Conservation (phyloP, 352 stramenopile species). For the Globisporangium cylindrosporum region DNA sequence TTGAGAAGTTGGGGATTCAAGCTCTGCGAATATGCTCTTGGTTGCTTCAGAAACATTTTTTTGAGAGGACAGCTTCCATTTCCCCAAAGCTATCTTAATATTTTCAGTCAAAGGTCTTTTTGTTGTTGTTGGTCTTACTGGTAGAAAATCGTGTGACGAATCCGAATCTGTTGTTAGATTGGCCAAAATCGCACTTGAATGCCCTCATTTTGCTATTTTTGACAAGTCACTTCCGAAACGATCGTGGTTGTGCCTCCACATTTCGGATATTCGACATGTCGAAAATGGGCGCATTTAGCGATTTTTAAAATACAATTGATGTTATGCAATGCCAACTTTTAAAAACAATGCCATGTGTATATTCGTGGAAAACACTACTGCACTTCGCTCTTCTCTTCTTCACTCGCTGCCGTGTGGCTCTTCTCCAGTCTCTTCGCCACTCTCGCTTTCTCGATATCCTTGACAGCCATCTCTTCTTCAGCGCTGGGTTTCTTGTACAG, state of each 20-base stretch:
- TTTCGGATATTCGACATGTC: neutral
- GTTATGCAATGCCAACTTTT: neutral
- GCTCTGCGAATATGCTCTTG: neutral
- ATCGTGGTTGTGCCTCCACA: neutral
- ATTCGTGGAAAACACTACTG: too few species aligned
- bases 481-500: too few species aligned
- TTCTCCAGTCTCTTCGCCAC: too few species aligned
- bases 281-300: neutral
- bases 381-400: too few species aligned
- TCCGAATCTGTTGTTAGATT: neutral
- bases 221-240: neutral
- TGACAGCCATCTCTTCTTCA: too few species aligned
- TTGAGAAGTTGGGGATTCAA: neutral
- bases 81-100: neutral
- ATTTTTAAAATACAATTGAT: neutral
- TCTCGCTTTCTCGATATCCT: too few species aligned
- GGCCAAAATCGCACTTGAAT: neutral
- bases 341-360: too few species aligned
- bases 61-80: neutral
- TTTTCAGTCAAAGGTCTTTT: conserved; percentile 1
- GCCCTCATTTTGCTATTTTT: neutral
- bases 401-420: too few species aligned
- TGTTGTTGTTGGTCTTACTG: neutral
- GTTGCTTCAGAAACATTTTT: neutral
- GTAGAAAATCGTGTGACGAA: neutral